phyloP scores from a whole-genome alignment of 306 rosid species.

The Pachyrhizus erosus region DNA sequence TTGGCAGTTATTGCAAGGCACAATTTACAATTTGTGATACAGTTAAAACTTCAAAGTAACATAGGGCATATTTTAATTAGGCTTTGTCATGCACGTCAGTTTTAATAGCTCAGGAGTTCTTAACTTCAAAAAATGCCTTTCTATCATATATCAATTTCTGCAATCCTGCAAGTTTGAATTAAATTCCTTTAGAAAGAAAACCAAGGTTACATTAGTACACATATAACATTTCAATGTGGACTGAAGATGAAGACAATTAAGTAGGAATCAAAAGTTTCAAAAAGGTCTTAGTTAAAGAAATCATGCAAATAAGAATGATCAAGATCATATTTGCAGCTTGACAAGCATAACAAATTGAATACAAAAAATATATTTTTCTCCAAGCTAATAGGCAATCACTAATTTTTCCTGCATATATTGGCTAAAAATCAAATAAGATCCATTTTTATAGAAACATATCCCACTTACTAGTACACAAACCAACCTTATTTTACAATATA shows the following conservation, averaged over 20 bases:
- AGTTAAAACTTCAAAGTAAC: constrained; percentile 21
- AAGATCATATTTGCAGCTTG: constrained; percentile 6
- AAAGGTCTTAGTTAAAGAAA: constrained; percentile 1
- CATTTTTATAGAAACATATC: background rate
- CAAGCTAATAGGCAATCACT: background rate
- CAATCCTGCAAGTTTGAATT: constrained; percentile 1
- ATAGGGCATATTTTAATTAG: constrained; percentile 10
- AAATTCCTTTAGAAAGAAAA: constrained; percentile 19
- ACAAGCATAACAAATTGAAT: background rate
- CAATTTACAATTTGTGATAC: background rate
- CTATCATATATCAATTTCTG: constrained; percentile 6
- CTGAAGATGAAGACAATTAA: background rate
- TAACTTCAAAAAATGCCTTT: constrained; percentile 7
- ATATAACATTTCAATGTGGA: background rate
- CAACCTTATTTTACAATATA: constrained; percentile 20
- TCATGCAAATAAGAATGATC: background rate
- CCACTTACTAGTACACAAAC: constrained; percentile 13
- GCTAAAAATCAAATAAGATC: background rate
- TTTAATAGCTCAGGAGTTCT: constrained; percentile 22
- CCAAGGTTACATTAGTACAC: background rate
- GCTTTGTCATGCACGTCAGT: background rate
- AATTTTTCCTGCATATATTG: background rate
- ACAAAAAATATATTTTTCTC: background rate
- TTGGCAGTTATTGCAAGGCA: constrained; percentile 24
- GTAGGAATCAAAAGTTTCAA: background rate